Base-by-base conservation (phyloP, 257 asterid genomes). In the Salvia splendens region DNA sequence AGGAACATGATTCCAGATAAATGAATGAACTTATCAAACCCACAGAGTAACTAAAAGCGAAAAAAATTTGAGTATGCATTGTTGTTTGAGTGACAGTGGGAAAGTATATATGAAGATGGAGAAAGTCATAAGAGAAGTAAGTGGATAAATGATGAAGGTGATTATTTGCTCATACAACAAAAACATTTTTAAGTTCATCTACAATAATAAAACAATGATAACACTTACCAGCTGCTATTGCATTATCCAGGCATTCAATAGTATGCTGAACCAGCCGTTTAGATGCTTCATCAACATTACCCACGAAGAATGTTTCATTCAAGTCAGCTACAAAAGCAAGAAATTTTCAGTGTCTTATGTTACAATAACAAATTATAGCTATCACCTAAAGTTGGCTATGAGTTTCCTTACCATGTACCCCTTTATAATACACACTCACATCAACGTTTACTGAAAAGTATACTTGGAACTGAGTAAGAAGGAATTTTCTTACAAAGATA, bases 221-320 rank as follows among this genome's bases (percentile, higher is more conserved):
- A 73, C 41, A 78, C 90, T 71, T 71, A 85, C 97, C 99, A 67
- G 78, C 77, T 66, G 96, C 83, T 71, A 91, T 88, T 72, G 96
- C 96, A 77, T 84, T 94, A 74, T 88, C 99, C 85, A 94, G 76
- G 79, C 96, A 93, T 76, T 93, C 97, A 28, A 88, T 87, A 32
- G 99, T 87, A 75, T 95, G 85, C 64, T 86, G 96, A 58, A 94
- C 95, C 71, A 94, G 80, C 69, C 80, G 85, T 67, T 71, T 77
- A 64, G 97, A 94, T 75, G 78, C 82, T 79, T 94, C 96, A 76
- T 88, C 97, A 63, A 94, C 97, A 75, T 87, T 91, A 61, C 99
- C 99, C 71, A 94, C 99, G 43, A 91, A 94, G 75, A 83, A 94
- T 36, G 99, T 91, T 70, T 94, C 97, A 69, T 86, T 91, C 77